Evolutionary conservation across 2,329 filamentous ascomycete genomes (phyloP), one percentile per base, ranked within the genome.

Genomic region (Penicillium expansum): DNA sequence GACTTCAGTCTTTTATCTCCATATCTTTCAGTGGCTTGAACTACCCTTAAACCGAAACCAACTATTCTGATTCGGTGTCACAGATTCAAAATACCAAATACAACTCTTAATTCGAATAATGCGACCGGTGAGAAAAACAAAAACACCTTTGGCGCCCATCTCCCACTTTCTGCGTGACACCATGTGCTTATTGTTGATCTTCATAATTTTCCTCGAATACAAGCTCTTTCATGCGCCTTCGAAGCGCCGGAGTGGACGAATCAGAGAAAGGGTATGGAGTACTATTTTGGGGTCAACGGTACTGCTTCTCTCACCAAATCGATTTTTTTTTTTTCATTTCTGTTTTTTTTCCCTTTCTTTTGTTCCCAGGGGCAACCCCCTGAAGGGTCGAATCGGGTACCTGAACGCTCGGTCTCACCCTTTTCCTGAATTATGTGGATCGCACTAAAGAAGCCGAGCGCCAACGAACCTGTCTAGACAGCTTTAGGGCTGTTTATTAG

Each of bases 71-170:
- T 8, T 13, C 5, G 9, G 1, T 11, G 29, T 29, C 9, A 18
- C 11, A 27, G 9, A 47, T 18, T 42, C 32, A 22, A 24, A 24
- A n/a, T n/a, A n/a, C n/a, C 24, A 24, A 24, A 24, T 5, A 5
- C n/a, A 24, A 3, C 24, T 24, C 5, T 3, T 24, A 24, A 18
- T 11, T 16, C 41, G 6, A n/a, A 22, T 22, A 22, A 43, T 41
- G 54, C 35, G 54, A 56, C 41, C 41, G 41, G 18, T 51, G 5
- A 47, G 22, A 56, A 35, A n/a, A 48, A 27, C 39, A 14, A 49
- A 18, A 22, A 30, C 1, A 14, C 5, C 24, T 35, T 33, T 33
- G n/a, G 8, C 27, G 30, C 33, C 29, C 43, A 27, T 27, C 24
- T 27, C 4, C 6, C 24, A 30, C 32, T 24, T 33, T 33, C 20